Evolutionary conservation across 306 rosid genomes (phyloP).

Genomic region (Notholithocarpus densiflorus): DNA sequence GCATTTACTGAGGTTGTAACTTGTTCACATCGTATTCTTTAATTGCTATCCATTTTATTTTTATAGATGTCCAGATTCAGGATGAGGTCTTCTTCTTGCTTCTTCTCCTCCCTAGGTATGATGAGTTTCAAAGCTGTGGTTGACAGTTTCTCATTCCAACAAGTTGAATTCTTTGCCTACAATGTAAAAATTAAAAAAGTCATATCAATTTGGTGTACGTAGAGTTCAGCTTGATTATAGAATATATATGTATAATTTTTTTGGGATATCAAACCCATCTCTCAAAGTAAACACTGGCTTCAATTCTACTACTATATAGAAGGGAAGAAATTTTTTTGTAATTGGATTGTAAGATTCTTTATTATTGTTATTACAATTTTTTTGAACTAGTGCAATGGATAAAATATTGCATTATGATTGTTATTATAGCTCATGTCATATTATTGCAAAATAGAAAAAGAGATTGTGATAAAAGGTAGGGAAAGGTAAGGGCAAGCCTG

Average conservation of each 20-base stretch:
- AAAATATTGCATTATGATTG: too few species aligned
- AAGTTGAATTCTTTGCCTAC: background rate
- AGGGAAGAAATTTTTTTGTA: background rate
- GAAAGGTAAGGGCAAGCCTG: too few species aligned
- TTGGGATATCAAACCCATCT: background rate
- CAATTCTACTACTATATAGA: background rate
- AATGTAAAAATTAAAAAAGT: background rate
- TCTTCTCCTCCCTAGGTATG: background rate
- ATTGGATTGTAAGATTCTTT: too few species aligned
- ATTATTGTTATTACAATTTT: too few species aligned
- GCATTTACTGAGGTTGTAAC: constrained; percentile 40
- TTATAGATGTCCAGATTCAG: background rate
- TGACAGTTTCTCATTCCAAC: background rate
- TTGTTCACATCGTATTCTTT: constrained; percentile 2
- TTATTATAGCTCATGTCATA: too few species aligned
- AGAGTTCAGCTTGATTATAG: background rate
- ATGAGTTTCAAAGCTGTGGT: background rate
- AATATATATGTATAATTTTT: too few species aligned
- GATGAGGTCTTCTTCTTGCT: background rate
- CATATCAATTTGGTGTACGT: background rate
- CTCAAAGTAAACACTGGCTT: background rate
- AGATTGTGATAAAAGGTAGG: too few species aligned
- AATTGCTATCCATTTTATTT: background rate
- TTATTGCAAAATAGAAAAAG: too few species aligned
- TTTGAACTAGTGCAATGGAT: too few species aligned